These are phyloP conservation scores for Zygosaccharomyces pseudobailii DNA, from an alignment of 1,139 yeast genomes.

Conservation along the genomic window DNA sequence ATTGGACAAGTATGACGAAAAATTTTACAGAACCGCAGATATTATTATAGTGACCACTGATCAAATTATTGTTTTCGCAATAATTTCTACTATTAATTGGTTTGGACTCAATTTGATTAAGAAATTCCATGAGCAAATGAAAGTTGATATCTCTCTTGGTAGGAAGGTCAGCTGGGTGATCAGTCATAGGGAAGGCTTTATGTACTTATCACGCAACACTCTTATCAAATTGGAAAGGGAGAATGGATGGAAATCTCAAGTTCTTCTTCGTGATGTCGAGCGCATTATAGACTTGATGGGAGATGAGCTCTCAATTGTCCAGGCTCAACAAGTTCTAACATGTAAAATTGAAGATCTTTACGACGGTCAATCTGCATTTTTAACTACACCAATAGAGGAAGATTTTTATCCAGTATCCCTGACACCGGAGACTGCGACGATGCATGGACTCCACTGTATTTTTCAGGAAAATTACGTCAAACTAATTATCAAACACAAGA, in stretches of 20 bases:
- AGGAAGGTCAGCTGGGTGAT: constrained; percentile 24
- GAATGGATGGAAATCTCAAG: constrained; percentile 17
- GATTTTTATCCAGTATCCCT: constrained; percentile 31
- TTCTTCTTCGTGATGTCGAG: constrained; percentile 25
- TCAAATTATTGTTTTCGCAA: constrained; percentile 23
- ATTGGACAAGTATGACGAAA: constrained; percentile 16
- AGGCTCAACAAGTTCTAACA: constrained; percentile 17
- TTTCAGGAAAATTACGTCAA: constrained; percentile 18
- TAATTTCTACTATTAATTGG: constrained; percentile 22
- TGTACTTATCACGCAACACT: constrained; percentile 21
- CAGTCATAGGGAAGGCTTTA: constrained; percentile 23
- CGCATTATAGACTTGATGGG: constrained; percentile 25
- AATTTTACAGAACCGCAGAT: constrained; percentile 29
- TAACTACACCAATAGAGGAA: constrained; percentile 21
- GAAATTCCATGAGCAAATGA: constrained; percentile 23
- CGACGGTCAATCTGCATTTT: constrained; percentile 15
- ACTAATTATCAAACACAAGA: constrained; percentile 24
- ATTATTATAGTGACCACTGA: constrained; percentile 19
- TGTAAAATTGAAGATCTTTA: constrained; percentile 25
- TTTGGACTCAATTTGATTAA: constrained; percentile 26
- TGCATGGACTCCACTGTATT: constrained; percentile 26
- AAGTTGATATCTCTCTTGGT: constrained; percentile 16
- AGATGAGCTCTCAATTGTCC: constrained; percentile 25
- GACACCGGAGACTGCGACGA: constrained; percentile 27
- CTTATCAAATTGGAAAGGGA: constrained; percentile 17